Percentiles rank a stretch among this genome's conserved stretches.
Conservation (phyloP, 768 basidiomycete species). For the Royoungia palumana region DNA sequence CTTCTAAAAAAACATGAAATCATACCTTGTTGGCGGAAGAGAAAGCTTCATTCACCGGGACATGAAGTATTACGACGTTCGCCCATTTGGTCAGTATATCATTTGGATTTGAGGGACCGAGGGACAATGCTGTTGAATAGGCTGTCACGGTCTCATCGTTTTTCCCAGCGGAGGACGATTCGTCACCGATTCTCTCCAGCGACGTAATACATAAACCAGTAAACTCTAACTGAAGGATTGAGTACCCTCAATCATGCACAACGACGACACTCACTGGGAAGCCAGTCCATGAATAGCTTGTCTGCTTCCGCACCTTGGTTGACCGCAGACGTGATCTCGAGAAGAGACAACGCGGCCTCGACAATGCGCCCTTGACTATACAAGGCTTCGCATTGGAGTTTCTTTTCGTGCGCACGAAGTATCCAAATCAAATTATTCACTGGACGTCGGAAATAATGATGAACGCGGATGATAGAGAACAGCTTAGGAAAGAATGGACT, state of each 20-base stretch:
- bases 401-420: constrained; percentile 1
- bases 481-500: too few relatives aligned
- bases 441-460: not conserved
- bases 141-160: not conserved
- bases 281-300: not conserved
- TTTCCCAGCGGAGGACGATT: not conserved
- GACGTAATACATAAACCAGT: not conserved
- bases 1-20: too few relatives aligned
- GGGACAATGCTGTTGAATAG: not conserved
- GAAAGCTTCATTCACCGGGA: not conserved
- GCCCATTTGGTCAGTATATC: not conserved
- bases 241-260: fast-evolving
- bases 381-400: constrained; percentile 3
- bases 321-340: not conserved
- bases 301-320: not conserved
- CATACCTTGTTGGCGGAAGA: not conserved
- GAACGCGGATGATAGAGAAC: too few relatives aligned
- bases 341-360: not conserved
- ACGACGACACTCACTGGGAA: not conserved
- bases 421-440: not conserved
- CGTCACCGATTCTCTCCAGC: not conserved
- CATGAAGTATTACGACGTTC: not conserved
- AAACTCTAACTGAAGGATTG: not conserved
- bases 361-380: not conserved
- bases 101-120: not conserved